Percentiles rank a stretch among this genome's conserved stretches.
These are phyloP conservation scores for Alternaria triticimaculans DNA, from an alignment of 2,329 filamentous ascomycete genomes.

Conservation along the genomic window DNA sequence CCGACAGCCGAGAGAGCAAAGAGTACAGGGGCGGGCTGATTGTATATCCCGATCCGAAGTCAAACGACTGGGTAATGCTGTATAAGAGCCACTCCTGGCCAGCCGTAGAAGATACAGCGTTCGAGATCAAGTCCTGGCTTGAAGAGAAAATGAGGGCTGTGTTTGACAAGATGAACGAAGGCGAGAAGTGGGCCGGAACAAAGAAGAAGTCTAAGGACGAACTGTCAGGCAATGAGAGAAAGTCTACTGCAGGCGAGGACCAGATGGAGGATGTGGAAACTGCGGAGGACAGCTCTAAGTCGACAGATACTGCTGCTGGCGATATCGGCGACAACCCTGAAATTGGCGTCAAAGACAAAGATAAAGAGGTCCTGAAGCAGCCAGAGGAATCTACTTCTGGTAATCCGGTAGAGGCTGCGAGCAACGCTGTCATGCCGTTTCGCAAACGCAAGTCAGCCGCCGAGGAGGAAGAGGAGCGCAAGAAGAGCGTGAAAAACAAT, in stretches of 20 bases:
- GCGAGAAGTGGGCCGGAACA: neutral
- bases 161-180: neutral
- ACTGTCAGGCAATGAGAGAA: neutral
- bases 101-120: neutral
- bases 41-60: neutral
- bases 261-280: neutral
- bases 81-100: neutral
- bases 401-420: neutral
- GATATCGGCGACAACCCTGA: neutral
- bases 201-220: neutral
- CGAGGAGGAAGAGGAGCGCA: neutral
- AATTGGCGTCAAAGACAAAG: neutral
- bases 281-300: neutral
- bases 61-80: neutral
- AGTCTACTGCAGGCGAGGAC: neutral
- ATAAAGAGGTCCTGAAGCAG: neutral
- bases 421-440: neutral
- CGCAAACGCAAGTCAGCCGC: neutral
- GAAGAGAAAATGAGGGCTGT: neutral
- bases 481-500: neutral
- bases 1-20: neutral
- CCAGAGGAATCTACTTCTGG: neutral
- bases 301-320: neutral
- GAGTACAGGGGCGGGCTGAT: neutral
- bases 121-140: neutral